Evolutionary conservation across 2,329 filamentous ascomycete species (phyloP).

Genomic region (Fusarium penzigii): DNA sequence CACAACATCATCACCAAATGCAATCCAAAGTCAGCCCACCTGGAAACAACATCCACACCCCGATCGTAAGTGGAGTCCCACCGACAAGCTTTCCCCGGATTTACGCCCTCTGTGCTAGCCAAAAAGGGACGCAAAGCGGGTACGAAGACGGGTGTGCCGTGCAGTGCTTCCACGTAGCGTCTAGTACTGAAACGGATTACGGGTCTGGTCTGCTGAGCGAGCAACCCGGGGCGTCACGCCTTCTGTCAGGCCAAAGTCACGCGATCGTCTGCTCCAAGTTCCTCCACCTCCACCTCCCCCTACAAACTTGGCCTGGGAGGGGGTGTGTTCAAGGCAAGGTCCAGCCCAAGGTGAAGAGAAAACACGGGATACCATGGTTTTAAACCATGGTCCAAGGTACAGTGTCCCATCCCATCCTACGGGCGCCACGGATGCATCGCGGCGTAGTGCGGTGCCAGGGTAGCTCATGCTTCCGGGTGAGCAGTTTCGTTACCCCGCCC

Average conservation of each 20-base stretch:
- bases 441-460: constrained; percentile 12
- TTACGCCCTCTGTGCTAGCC: constrained; percentile 26
- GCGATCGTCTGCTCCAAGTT: constrained; percentile 27
- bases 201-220: constrained; percentile 30
- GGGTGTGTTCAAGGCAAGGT: no score
- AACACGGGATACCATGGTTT: no score
- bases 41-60: constrained; percentile 7
- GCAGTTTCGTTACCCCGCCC: constrained; percentile 41
- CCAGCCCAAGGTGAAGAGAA: no score
- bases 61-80: constrained; percentile 28
- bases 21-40: constrained; percentile 23
- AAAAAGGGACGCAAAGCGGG: constrained; percentile 17
- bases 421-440: constrained; percentile 13
- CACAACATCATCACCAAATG: constrained; percentile 20
- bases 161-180: constrained; percentile 12
- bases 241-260: constrained; percentile 34
- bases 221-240: constrained; percentile 29
- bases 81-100: constrained; percentile 39
- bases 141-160: constrained; percentile 25
- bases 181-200: constrained; percentile 27
- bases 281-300: constrained; percentile 1
- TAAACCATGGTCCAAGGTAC: not conserved
- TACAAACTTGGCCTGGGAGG: not conserved
- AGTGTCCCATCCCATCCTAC: not conserved
- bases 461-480: constrained; percentile 22